Evolutionary conservation across 208 protist genomes (phyloP), one percentile per base, ranked within the genome.

Genomic region (Leishmania gerbilli): DNA sequence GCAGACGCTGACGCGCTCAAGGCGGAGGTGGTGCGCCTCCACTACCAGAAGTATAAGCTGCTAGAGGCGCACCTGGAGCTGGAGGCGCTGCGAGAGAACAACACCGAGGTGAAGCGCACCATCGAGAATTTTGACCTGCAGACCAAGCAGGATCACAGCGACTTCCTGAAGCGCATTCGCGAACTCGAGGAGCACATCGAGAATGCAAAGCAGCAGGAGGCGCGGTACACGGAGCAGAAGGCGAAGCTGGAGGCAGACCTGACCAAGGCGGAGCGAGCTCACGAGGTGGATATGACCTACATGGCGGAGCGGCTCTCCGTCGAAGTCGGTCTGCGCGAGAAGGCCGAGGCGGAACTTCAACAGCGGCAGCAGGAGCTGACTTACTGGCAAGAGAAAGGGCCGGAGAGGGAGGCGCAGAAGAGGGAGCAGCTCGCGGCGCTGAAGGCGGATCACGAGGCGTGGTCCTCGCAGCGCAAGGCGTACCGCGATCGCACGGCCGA

Each of bases 21-120:
- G 60, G 79, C 92, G 68, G 89, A 97, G 82, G 84, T 98, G 68
- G 90, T 98, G 53, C 89, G 89, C 0, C 86, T 98, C 69, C 95
- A 98, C 68, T 97, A 93, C 79, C 93, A 96, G 76, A 92, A 89
- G 83, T 98, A 97, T 84, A 98, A 98, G 84, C 86, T 98, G 13
- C 85, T 95, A 34, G 95, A 98, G 89, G 92, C 95, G 27, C 86
- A 89, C 45, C 58, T 87, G 34, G 93, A 96, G 87, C 84, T 97
- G 65, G 92, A 95, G 69, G 79, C 83, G 40, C 77, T 95, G 79
- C 91, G 86, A 40, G 83, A 93, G 51, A 91, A 84, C 74, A 94
- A 90, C 74, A 71, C 81, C 21, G 92, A 96, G 42, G 68, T 96
- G 31, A 92, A 96, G 79, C 88, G 91, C 42, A 85, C 92, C 1